Conservation (phyloP, 164 flowering plant genomes). For the Houttuynia cordata region DNA sequence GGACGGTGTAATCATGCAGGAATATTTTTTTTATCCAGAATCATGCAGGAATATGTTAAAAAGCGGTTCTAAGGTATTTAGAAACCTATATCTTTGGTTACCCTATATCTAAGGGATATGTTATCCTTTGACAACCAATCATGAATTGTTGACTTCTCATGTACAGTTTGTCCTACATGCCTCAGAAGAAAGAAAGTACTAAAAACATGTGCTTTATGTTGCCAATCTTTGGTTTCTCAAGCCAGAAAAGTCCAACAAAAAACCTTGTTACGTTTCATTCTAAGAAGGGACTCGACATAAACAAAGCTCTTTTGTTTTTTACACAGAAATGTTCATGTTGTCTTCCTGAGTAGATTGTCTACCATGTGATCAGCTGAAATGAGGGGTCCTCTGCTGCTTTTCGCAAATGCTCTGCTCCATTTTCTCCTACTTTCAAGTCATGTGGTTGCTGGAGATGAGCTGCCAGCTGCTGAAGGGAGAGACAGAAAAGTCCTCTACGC, state of each 20-base stretch:
- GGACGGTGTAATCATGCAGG: too few relatives aligned
- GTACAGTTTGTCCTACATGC: too few relatives aligned
- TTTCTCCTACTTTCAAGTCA: background rate
- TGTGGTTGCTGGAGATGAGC: background rate
- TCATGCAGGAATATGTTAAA: too few relatives aligned
- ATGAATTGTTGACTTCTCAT: too few relatives aligned
- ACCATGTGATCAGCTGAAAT: background rate
- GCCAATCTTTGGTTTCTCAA: background rate
- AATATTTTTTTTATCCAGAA: too few relatives aligned
- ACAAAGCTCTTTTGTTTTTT: background rate
- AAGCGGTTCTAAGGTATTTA: too few relatives aligned
- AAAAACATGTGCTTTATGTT: too few relatives aligned
- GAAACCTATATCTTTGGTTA: too few relatives aligned
- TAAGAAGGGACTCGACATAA: background rate
- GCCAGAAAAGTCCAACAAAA: too few relatives aligned
- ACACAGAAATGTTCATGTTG: background rate
- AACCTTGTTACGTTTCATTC: background rate
- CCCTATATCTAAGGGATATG: too few relatives aligned
- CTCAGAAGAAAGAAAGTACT: too few relatives aligned
- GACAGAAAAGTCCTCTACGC: background rate
- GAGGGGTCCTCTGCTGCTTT: background rate
- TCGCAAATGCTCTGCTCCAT: background rate
- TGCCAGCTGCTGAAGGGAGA: background rate
- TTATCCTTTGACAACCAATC: too few relatives aligned
- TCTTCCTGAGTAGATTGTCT: background rate